A percentile compares a stretch with the other conserved stretches of the same genome.
Evolutionary conservation across 2,329 filamentous ascomycete genomes (phyloP).

Genomic region (Blastomyces silverae): DNA sequence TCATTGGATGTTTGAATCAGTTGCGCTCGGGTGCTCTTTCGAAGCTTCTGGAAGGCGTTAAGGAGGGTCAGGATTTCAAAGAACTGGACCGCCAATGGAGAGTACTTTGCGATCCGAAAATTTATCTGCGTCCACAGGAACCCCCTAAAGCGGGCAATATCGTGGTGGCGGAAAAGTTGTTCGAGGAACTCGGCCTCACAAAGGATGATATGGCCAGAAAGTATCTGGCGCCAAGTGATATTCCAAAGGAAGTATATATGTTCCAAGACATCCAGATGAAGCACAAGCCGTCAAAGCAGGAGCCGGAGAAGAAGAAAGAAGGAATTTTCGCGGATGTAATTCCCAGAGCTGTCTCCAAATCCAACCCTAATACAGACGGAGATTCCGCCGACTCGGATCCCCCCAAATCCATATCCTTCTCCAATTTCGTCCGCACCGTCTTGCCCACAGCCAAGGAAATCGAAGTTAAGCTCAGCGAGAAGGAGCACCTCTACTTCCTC

Average conservation of each 20-base stretch:
- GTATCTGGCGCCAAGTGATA: neutral
- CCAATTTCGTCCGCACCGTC: slow-evolving; percentile 5
- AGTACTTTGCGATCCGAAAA: slow-evolving; percentile 1
- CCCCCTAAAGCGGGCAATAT: slow-evolving; percentile 8
- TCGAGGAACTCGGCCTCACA: slow-evolving; percentile 9
- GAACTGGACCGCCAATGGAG: slow-evolving; percentile 4
- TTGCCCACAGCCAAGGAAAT: slow-evolving; percentile 1
- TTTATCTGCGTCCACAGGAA: slow-evolving; percentile 3
- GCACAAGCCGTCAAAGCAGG: neutral
- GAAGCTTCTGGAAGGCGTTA: neutral
- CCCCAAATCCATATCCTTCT: slow-evolving; percentile 10
- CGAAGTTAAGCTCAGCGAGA: neutral
- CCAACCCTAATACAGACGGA: neutral
- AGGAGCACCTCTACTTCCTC: slow-evolving; percentile 5
- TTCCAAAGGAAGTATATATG: neutral
- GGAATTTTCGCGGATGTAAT: slow-evolving; percentile 4
- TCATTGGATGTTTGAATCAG: slow-evolving; percentile 7
- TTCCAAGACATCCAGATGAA: neutral
- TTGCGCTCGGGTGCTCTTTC: slow-evolving; percentile 6
- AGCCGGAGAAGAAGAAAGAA: neutral
- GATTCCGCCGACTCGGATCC: neutral
- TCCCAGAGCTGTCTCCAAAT: slow-evolving; percentile 1
- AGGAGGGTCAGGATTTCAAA: slow-evolving; percentile 2
- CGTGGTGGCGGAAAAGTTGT: slow-evolving; percentile 1
- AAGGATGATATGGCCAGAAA: slow-evolving; percentile 3